Evolutionary conservation across 116 monocot species (phyloP).

Genomic region (Iris pallida): DNA sequence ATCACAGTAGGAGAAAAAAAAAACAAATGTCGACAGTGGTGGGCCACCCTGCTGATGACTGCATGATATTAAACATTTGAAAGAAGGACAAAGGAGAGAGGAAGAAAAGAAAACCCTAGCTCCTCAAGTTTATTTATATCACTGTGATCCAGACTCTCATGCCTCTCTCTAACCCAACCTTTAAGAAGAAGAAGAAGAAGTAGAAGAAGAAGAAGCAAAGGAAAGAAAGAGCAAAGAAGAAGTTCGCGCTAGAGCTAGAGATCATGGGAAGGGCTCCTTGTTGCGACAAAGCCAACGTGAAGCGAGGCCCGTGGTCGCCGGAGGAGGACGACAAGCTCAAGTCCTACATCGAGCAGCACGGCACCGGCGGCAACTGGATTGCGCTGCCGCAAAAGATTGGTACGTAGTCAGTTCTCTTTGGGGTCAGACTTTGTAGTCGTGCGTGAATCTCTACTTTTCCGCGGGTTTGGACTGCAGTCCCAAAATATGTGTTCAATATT

Average conservation of each 20-base stretch:
- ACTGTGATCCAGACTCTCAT: conserved; percentile 6
- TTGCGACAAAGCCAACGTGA: conserved; percentile 18
- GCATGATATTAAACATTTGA: conserved; percentile 1
- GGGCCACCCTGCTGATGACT: conserved; percentile 4
- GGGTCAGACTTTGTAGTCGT: too few relatives aligned
- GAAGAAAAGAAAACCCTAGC: conserved; percentile 16
- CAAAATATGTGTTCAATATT: neutral
- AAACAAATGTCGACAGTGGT: conserved; percentile 4
- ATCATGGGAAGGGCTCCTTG: conserved; percentile 11
- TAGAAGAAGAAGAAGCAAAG: too few relatives aligned
- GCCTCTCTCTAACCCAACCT: neutral
- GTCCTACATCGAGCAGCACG: conserved; percentile 51
- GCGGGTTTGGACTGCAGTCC: too few relatives aligned
- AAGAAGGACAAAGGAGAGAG: conserved; percentile 9
- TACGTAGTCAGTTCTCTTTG: too few relatives aligned
- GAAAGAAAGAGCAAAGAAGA: neutral
- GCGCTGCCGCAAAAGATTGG: conserved; percentile 18
- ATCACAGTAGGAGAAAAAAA: neutral
- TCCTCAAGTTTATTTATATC: conserved; percentile 8
- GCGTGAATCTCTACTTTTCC: too few relatives aligned
- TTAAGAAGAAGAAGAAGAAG: neutral
- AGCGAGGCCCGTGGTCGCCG: conserved; percentile 14
- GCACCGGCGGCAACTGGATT: conserved; percentile 85
- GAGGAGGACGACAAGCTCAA: conserved; percentile 10
- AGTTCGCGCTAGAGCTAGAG: neutral